These are phyloP conservation scores for Papiliotrema flavescens DNA, from an alignment of 1,284 basidiomycete genomes.

Conservation along the genomic window DNA sequence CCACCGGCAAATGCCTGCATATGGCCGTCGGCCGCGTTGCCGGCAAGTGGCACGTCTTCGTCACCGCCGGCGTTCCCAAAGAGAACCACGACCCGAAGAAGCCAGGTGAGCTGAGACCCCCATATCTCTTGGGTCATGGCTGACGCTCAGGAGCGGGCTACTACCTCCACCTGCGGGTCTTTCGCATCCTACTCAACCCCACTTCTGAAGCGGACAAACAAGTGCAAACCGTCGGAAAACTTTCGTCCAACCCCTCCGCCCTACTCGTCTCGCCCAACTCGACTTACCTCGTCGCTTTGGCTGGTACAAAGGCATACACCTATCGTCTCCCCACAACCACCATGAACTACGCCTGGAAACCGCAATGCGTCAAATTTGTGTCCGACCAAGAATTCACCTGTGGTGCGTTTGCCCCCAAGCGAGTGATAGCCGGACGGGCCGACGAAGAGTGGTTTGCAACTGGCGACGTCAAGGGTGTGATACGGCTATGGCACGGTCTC, in stretches of 20 bases:
- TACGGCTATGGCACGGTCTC: constrained; percentile 90
- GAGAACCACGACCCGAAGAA: neutral
- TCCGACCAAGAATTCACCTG: constrained; percentile 62
- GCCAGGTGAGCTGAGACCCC: neutral
- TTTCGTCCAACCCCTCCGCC: constrained; percentile 28
- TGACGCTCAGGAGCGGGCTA: neutral
- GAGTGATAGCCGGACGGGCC: constrained; percentile 14
- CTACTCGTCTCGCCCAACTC: constrained; percentile 65
- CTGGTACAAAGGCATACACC: constrained; percentile 78
- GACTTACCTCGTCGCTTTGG: constrained; percentile 75
- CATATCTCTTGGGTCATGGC: neutral
- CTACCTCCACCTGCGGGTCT: neutral
- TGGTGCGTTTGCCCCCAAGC: constrained; percentile 77
- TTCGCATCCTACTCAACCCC: neutral
- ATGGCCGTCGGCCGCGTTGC: constrained; percentile 32
- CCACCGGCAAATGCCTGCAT: constrained; percentile 60
- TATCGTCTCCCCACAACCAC: constrained; percentile 54
- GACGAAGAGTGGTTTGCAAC: constrained; percentile 89
- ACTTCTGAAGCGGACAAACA: neutral
- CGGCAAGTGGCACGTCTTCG: constrained; percentile 39
- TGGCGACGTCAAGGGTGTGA: constrained; percentile 78
- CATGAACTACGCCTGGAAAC: constrained; percentile 20
- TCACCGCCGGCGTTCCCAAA: constrained; percentile 15
- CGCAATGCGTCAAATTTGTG: constrained; percentile 74
- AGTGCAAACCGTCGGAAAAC: constrained; percentile 24